Evolutionary conservation across 306 rosid species (phyloP).

Genomic region (Quercus glauca): DNA sequence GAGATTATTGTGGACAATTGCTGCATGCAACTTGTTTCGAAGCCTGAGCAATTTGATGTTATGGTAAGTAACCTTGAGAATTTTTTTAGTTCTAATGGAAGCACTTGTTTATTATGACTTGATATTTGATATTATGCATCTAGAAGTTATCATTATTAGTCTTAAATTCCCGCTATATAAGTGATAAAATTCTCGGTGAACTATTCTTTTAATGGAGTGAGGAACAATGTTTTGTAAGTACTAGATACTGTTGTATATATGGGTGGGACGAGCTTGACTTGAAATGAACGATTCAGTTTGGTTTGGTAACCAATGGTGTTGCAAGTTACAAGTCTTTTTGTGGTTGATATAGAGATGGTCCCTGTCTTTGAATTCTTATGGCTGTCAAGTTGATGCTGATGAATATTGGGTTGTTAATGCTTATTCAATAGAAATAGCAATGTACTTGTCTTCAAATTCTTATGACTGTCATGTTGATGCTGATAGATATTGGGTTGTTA

Average conservation of each 20-base stretch:
- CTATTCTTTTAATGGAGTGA: neutral
- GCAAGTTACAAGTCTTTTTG: neutral
- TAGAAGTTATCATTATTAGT: neutral
- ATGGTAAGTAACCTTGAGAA: conserved; percentile 52
- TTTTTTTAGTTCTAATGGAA: neutral
- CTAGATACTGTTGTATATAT: neutral
- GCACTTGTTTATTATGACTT: neutral
- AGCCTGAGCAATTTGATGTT: conserved; percentile 95
- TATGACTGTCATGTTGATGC: neutral
- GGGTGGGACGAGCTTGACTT: neutral
- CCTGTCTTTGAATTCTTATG: neutral
- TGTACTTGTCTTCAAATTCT: neutral
- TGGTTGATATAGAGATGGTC: neutral
- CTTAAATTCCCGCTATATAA: neutral
- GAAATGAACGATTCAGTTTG: neutral
- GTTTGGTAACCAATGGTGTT: neutral
- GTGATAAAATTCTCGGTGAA: neutral
- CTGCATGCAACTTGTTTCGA: conserved; percentile 91
- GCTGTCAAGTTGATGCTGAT: neutral
- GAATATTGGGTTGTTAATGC: neutral
- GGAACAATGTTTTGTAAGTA: neutral
- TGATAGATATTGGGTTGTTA: neutral
- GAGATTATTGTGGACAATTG: conserved; percentile 91
- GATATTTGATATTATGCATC: neutral
- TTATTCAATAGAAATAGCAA: neutral